Evolutionary conservation across 1,139 yeast genomes (phyloP), one percentile per base, ranked within the genome.

Genomic region (Blastobotrys apis): DNA sequence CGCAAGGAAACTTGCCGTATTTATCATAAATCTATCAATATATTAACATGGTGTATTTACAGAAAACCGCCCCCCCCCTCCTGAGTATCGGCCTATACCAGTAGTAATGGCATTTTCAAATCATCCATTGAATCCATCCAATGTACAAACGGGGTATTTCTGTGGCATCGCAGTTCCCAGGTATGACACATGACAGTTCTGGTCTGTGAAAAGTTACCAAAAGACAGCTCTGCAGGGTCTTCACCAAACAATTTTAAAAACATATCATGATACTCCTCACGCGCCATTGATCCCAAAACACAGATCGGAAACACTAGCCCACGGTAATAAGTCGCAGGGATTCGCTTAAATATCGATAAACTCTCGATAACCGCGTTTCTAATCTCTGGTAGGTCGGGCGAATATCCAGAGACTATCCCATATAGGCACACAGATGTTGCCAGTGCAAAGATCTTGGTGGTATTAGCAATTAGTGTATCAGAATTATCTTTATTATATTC

Each of bases 291-390:
- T 5, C 35, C 35, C 8, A 32, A 5, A 5, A 32, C 35, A 17
- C 35, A 32, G 8, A 32, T 32, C 6, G 35, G 35, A n/a, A 32
- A 32, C 22, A 32, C 35, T n/a, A 32, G 17, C 6, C 35, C 35
- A 9, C 35, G 20, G 15, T 32, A 32, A 5, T 10, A 15, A 5
- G 9, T 6, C 20, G 21, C 8, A 8, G 35, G 35, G 6, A 32
- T 9, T 8, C 20, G 6, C 8, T 15, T 5, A 21, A 32, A 32
- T 5, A 32, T 9, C 22, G 35, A 21, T 8, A 32, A 6, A 6
- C 21, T 5, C 9, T 15, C 6, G 5, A 15, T 21, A 6, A 32
- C 35, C 8, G 22, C 22, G 9, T 5, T 5, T 17, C 8, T n/a
- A 32, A 32, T 32, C 15, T 32, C 35, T 6, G 35, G 35, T 17